A percentile compares a stretch with the other conserved stretches of the same genome.
Conservation (phyloP, 768 basidiomycete species). For the Lactarius psammicola region DNA sequence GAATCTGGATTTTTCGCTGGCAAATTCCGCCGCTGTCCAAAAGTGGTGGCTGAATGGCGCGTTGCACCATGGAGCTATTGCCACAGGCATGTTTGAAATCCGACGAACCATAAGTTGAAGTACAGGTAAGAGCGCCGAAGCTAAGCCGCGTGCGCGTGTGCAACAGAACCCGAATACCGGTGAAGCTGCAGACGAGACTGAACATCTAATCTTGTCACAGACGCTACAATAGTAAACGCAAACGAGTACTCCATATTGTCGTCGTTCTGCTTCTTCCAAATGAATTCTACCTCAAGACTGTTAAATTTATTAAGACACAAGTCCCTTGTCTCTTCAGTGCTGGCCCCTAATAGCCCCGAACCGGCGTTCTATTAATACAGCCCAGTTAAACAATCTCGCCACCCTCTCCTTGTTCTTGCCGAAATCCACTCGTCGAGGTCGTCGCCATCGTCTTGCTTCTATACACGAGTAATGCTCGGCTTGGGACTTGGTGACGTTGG, state of each 20-base stretch:
- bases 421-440: constrained; percentile 72
- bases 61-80: too few species aligned
- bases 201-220: not conserved
- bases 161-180: constrained; percentile 2
- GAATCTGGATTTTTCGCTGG: too few species aligned
- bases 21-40: too few species aligned
- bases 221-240: too few species aligned
- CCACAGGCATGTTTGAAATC: constrained; percentile 2
- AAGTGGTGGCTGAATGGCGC: too few species aligned
- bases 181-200: not conserved
- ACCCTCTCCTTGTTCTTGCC: constrained; percentile 69
- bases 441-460: constrained; percentile 82
- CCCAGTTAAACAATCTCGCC: constrained; percentile 76
- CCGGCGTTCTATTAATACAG: constrained; percentile 58
- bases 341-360: not conserved
- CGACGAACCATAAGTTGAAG: constrained; percentile 38
- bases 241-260: too few species aligned
- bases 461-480: too few species aligned
- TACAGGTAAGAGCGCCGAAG: constrained; percentile 50
- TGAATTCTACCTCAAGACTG: too few species aligned
- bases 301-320: too few species aligned
- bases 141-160: not conserved
- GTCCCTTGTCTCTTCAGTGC: not conserved
- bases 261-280: too few species aligned
- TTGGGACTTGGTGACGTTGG: too few species aligned